phyloP scores from a whole-genome alignment of 495 filamentous ascomycete species.

The Hypomontagnella submonticulosa region DNA sequence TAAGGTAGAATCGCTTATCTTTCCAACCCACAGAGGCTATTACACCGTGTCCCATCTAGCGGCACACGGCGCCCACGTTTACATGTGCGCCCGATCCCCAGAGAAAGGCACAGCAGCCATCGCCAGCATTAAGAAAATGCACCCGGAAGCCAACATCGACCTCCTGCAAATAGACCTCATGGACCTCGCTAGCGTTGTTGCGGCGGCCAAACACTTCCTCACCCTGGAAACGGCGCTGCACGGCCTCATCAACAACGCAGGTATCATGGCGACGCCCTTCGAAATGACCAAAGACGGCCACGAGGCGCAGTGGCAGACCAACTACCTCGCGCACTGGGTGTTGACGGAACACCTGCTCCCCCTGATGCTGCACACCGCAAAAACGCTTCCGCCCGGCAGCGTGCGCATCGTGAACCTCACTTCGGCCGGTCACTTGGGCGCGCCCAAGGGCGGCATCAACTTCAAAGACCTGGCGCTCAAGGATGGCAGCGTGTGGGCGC shows the following conservation, averaged over 20 bases:
- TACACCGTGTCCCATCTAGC: conserved; percentile 54
- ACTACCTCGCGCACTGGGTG: conserved; percentile 59
- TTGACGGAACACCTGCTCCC: conserved; percentile 55
- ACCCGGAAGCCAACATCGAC: conserved; percentile 50
- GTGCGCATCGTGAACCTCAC: conserved; percentile 57
- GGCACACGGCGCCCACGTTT: conserved; percentile 55
- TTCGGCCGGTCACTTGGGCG: conserved; percentile 49
- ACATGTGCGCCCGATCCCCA: conserved; percentile 53
- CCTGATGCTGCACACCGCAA: conserved; percentile 45
- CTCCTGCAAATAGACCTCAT: conserved; percentile 59
- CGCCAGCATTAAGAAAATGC: conserved; percentile 48
- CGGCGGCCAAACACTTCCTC: conserved; percentile 30
- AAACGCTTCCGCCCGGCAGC: conserved; percentile 36
- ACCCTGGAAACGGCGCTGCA: conserved; percentile 44
- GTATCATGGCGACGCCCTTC: conserved; percentile 57
- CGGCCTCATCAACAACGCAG: conserved; percentile 49
- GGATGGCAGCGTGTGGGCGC: conserved; percentile 41
- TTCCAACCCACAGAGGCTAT: conserved; percentile 47
- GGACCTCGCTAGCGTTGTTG: conserved; percentile 48
- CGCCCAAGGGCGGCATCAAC: conserved; percentile 51
- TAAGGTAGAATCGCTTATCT: conserved; percentile 29
- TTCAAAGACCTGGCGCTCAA: conserved; percentile 31
- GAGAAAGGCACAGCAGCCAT: conserved; percentile 53
- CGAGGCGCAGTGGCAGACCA: conserved; percentile 61
- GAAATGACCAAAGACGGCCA: conserved; percentile 59